Conservation (phyloP, 306 rosid species). For the Malus fusca region DNA sequence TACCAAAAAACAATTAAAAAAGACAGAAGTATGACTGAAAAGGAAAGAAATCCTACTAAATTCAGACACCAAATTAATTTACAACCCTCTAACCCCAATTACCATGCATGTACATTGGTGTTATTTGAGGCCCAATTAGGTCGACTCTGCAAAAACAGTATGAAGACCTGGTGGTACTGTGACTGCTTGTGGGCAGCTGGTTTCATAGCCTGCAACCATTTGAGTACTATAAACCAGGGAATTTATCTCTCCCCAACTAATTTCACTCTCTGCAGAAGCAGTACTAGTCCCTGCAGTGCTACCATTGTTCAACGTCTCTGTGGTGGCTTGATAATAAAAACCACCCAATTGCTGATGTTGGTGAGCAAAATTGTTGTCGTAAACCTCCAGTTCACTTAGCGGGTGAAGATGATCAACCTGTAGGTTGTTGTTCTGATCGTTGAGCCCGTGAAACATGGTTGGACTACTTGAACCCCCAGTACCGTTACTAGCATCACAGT, state of each 20-base stretch:
- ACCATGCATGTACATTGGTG: not conserved
- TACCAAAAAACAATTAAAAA: not conserved
- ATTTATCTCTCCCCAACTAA: conserved; percentile 63
- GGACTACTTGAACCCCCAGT: conserved; percentile 4
- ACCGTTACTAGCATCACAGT: not conserved
- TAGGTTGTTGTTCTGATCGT: conserved; percentile 15
- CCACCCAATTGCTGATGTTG: conserved; percentile 26
- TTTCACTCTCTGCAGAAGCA: conserved; percentile 46
- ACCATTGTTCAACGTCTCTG: conserved; percentile 22
- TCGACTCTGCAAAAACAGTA: conserved; percentile 41
- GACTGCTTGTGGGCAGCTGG: conserved; percentile 19
- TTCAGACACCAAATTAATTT: not conserved
- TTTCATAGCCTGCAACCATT: conserved; percentile 55
- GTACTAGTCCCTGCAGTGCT: conserved; percentile 34
- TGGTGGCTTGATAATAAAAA: conserved; percentile 39
- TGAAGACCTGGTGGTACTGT: conserved; percentile 15
- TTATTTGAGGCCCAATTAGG: conserved; percentile 43
- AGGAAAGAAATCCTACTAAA: not conserved
- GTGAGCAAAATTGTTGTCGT: conserved; percentile 16
- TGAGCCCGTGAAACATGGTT: conserved; percentile 32
- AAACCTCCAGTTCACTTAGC: conserved; percentile 35
- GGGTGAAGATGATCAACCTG: conserved; percentile 12
- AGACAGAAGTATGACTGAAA: not conserved
- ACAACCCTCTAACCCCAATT: conserved; percentile 33
- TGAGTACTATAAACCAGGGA: conserved; percentile 39